A percentile compares a stretch with the other conserved stretches of the same genome.
These are phyloP conservation scores for Erysimum cheiri DNA, from an alignment of 441 rosid species.

Conservation along the genomic window DNA sequence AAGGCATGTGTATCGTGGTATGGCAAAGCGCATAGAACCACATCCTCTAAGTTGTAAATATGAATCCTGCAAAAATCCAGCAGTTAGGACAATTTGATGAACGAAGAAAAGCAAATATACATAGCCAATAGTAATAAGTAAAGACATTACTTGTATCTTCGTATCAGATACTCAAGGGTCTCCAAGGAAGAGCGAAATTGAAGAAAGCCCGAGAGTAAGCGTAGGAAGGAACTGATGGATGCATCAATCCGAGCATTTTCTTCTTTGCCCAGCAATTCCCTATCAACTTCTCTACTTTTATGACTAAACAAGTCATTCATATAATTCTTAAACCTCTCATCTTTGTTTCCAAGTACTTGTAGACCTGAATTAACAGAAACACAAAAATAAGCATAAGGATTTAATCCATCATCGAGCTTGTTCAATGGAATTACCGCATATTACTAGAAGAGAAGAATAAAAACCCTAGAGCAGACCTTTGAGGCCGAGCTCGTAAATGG, in stretches of 20 bases:
- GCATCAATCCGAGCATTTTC: conserved; percentile 70
- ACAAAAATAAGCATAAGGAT: conserved; percentile 1
- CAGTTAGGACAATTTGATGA: conserved; percentile 14
- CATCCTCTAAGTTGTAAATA: conserved; percentile 76
- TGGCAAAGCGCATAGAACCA: conserved; percentile 84
- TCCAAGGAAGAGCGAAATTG: conserved; percentile 68
- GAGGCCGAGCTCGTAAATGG: conserved; percentile 63
- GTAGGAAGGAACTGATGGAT: conserved; percentile 64
- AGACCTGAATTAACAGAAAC: conserved; percentile 59
- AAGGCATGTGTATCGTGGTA: conserved; percentile 92
- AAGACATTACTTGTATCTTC: conserved; percentile 82
- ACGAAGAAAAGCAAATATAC: neutral
- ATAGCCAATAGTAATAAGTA: conserved; percentile 1
- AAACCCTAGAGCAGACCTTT: conserved; percentile 56
- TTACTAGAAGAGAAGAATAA: neutral
- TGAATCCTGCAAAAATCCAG: conserved; percentile 67
- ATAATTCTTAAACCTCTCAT: conserved; percentile 76
- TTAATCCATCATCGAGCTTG: neutral
- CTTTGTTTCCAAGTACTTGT: conserved; percentile 66
- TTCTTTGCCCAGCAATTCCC: conserved; percentile 71
- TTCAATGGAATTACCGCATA: neutral
- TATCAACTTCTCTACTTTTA: conserved; percentile 80
- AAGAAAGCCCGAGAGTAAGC: conserved; percentile 76
- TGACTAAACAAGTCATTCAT: conserved; percentile 74
- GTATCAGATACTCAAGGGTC: conserved; percentile 92